Conservation (phyloP, 352 stramenopile species). For the Elongisporangium prolatum region DNA sequence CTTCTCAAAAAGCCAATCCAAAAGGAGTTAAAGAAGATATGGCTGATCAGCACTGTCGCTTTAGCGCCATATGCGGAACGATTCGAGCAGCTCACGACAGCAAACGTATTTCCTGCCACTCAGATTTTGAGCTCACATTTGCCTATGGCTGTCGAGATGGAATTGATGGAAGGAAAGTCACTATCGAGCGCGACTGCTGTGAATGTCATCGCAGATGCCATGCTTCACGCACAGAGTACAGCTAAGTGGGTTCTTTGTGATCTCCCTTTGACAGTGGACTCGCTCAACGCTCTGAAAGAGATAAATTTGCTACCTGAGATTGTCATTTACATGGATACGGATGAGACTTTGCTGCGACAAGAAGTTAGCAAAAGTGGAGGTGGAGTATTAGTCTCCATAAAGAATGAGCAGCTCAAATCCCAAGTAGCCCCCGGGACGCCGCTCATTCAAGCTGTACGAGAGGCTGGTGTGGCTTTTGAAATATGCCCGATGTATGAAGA, state of each 20-base stretch:
- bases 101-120: constrained; percentile 19
- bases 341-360: constrained; percentile 11
- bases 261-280: constrained; percentile 32
- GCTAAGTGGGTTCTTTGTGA: constrained; percentile 46
- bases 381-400: constrained; percentile 13
- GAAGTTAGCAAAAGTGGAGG: constrained; percentile 8
- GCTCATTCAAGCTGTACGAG: background rate
- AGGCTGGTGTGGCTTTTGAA: constrained; percentile 5
- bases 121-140: constrained; percentile 21
- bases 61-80: constrained; percentile 13
- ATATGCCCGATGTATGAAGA: constrained; percentile 5
- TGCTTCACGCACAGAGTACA: constrained; percentile 8
- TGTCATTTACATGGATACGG: constrained; percentile 37
- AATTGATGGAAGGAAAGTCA: constrained; percentile 29
- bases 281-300: constrained; percentile 29
- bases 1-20: constrained; percentile 22
- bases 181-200: constrained; percentile 17
- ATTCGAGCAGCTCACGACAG: constrained; percentile 14
- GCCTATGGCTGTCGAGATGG: constrained; percentile 30
- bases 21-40: constrained; percentile 23
- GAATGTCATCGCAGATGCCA: constrained; percentile 15
- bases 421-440: background rate
- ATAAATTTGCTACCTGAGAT: constrained; percentile 41
- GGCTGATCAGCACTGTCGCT: constrained; percentile 28
- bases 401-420: constrained; percentile 18